Conservation (phyloP, 2,329 filamentous ascomycete species). For the Meredithiella fracta region DNA sequence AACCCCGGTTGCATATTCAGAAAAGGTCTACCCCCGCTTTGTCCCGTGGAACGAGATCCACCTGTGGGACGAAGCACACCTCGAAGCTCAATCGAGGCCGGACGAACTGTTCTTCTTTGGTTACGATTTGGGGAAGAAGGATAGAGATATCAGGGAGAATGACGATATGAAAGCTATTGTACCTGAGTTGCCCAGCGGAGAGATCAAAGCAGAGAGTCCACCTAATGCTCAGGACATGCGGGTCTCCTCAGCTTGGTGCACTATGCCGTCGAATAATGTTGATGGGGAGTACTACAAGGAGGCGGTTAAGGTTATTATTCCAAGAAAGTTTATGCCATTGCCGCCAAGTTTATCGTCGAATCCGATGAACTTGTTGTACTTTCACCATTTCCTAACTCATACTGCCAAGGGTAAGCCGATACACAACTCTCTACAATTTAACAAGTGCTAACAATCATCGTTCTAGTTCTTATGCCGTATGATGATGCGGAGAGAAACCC, state of each 20-base stretch:
- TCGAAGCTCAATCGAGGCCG: slow-evolving; percentile 3
- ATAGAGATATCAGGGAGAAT: slow-evolving; percentile 54
- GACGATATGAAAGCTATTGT: slow-evolving; percentile 53
- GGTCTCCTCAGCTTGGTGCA: slow-evolving; percentile 11
- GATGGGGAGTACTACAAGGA: slow-evolving; percentile 47
- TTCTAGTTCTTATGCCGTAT: slow-evolving; percentile 30
- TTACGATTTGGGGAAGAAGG: slow-evolving; percentile 51
- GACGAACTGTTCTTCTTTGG: slow-evolving; percentile 42
- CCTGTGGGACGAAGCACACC: slow-evolving; percentile 5
- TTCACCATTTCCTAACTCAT: slow-evolving; percentile 57
- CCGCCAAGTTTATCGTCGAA: slow-evolving; percentile 44
- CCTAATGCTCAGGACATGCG: slow-evolving; percentile 10
- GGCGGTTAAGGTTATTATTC: slow-evolving; percentile 45
- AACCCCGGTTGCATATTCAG: slow-evolving; percentile 21
- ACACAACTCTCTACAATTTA: background rate
- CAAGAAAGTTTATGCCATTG: slow-evolving; percentile 31
- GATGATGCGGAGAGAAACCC: slow-evolving; percentile 37
- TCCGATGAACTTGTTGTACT: slow-evolving; percentile 52
- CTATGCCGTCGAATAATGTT: slow-evolving; percentile 5
- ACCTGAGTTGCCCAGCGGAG: slow-evolving; percentile 19
- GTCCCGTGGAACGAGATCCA: slow-evolving; percentile 6
- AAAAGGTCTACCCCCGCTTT: slow-evolving; percentile 4
- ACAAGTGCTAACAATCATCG: background rate
- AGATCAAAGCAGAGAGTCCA: slow-evolving; percentile 13
- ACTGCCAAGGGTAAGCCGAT: slow-evolving; percentile 50